Evolutionary conservation across 768 basidiomycete species (phyloP), one percentile per base, ranked within the genome.

Genomic region (Kwoniella shandongensis): DNA sequence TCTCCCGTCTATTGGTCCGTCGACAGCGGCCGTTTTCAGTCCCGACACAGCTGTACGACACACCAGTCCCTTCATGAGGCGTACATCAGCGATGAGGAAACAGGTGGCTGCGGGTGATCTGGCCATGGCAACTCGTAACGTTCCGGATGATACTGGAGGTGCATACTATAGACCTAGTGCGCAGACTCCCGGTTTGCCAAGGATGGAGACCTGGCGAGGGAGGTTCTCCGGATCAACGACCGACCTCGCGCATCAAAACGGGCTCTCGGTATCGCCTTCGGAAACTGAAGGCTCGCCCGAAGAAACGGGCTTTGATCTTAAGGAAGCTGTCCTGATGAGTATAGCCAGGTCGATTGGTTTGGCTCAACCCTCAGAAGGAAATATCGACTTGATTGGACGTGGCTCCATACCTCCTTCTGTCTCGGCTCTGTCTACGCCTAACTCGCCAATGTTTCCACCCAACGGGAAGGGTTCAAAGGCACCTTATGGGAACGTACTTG

Each of bases 341-440:
- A 93, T 99, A 59, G 92, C 94, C 1, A 93, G 94, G 75, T 94
- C 91, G 1, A 98, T 99, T 56, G 96, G 96, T 3, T 81, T 99
- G 12, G 79, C 90, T 22, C 93, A 96, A 62, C 89, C 92, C 3
- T 86, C 91, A 3, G 58, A 63, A 17, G 39, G 23, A 18, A 51
- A 44, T 18, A 26, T 59, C 30, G 68, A 70, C 44, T 57, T 55
- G 4, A 53, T 54, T 15, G 64, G 46, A 40, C 49, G 59, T 13
- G 62, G 58, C 1, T 69, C 71, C 4, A 54, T 63, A 18, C 61
- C 66, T 3, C 66, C 65, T 20, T 74, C 68, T 7, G 67, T 65
- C 10, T 65, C 76, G 3, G 74, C 63, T 0, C 57, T 75, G 18
- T 76, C 74, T 0, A 76, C 75, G 4, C 79, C 79, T 2, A 63